Evolutionary conservation across 1,284 basidiomycete species (phyloP).

Genomic region (Leccinum olivaceoglutinosum): DNA sequence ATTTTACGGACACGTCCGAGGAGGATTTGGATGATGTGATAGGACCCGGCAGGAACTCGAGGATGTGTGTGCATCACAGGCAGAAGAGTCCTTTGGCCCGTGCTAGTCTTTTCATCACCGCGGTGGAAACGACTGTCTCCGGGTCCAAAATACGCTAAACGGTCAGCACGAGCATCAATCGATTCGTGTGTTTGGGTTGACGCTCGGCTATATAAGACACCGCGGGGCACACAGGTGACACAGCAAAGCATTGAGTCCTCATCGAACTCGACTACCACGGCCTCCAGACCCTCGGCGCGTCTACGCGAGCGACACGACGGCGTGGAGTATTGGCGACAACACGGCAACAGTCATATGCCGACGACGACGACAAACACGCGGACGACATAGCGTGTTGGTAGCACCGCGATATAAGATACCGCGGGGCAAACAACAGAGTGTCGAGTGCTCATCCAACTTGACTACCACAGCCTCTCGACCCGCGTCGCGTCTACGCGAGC

Average conservation of each 20-base stretch:
- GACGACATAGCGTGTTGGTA: too few relatives aligned
- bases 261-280: constrained; percentile 60
- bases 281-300: constrained; percentile 65
- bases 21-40: constrained; percentile 10
- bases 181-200: neutral
- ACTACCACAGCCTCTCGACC: constrained; percentile 82
- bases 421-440: constrained; percentile 88
- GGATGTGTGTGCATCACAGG: constrained; percentile 7
- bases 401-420: constrained; percentile 59
- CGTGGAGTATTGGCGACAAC: too few relatives aligned
- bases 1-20: constrained; percentile 17
- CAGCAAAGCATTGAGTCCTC: constrained; percentile 84
- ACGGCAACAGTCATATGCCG: too few relatives aligned
- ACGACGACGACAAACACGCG: too few relatives aligned
- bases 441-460: constrained; percentile 63
- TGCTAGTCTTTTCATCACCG: neutral
- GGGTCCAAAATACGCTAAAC: constrained; percentile 84
- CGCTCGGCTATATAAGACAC: constrained; percentile 55
- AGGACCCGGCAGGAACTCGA: neutral
- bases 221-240: constrained; percentile 74
- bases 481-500: constrained; percentile 53
- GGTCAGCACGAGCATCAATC: constrained; percentile 20
- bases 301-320: constrained; percentile 41
- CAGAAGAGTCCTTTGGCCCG: constrained; percentile 10
- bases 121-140: constrained; percentile 52